Evolutionary conservation across 495 filamentous ascomycete genomes (phyloP).

Genomic region (Bombardia bombarda): DNA sequence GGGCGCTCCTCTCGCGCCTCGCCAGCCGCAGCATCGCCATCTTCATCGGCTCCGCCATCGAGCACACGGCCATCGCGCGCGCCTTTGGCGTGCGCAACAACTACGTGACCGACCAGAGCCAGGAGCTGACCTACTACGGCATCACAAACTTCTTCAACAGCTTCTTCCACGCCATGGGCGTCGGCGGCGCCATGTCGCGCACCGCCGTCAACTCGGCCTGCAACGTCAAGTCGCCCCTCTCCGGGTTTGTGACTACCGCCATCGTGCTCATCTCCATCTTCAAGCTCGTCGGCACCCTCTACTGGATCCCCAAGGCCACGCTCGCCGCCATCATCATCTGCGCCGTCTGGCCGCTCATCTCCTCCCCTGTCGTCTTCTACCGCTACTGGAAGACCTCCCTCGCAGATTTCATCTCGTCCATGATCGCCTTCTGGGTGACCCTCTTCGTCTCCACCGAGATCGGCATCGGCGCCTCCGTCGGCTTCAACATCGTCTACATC

Average conservation of each 20-base stretch:
- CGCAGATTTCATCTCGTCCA: constrained; percentile 40
- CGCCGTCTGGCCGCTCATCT: constrained; percentile 38
- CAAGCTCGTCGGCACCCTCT: constrained; percentile 38
- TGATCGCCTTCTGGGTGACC: constrained; percentile 41
- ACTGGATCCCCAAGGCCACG: constrained; percentile 44
- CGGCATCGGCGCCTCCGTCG: constrained; percentile 39
- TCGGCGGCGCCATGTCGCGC: constrained; percentile 41
- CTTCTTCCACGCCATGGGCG: constrained; percentile 41
- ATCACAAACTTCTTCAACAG: constrained; percentile 41
- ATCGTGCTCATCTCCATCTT: constrained; percentile 41
- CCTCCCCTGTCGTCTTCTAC: constrained; percentile 32
- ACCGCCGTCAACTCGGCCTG: constrained; percentile 44
- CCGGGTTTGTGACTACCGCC: constrained; percentile 36
- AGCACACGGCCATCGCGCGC: constrained; percentile 42
- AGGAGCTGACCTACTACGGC: constrained; percentile 42
- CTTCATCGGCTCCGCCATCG: constrained; percentile 38
- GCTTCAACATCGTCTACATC: constrained; percentile 37
- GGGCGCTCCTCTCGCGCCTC: constrained; percentile 28
- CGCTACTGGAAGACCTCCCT: constrained; percentile 41
- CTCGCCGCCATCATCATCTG: constrained; percentile 41
- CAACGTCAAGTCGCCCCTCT: constrained; percentile 35
- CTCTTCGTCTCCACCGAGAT: constrained; percentile 42
- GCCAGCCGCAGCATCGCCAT: constrained; percentile 31
- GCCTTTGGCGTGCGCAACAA: constrained; percentile 40
- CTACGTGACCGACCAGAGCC: constrained; percentile 39